Evolutionary conservation across 202 grass and related monocot species (phyloP).

Genomic region (Panicum hallii): DNA sequence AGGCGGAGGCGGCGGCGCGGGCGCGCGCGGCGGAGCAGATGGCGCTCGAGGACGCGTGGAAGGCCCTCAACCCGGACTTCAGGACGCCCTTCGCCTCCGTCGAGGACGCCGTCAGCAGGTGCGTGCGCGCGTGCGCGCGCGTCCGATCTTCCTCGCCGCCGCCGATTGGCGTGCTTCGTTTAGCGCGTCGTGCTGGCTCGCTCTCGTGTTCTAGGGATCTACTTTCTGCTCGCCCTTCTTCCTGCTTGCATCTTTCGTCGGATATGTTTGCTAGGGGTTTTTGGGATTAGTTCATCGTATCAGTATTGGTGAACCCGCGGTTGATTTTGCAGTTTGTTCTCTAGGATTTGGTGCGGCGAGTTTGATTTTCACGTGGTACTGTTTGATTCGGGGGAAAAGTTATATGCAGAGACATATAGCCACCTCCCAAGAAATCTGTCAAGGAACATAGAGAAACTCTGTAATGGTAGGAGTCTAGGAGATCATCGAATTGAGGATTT

Average conservation of each 20-base stretch:
- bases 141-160: neutral
- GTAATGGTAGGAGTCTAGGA: neutral
- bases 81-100: slow-evolving; percentile 78
- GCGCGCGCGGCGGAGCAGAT: slow-evolving; percentile 56
- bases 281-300: neutral
- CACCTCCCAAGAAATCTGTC: neutral
- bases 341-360: neutral
- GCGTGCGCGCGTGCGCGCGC: neutral
- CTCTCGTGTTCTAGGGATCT: neutral
- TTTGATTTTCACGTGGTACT: neutral
- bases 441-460: neutral
- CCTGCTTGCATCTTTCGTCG: neutral
- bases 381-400: neutral
- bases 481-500: neutral
- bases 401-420: too few relatives aligned
- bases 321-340: slow-evolving; percentile 2
- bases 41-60: slow-evolving; percentile 81
- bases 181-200: neutral
- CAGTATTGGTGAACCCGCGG: neutral
- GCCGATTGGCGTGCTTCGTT: neutral
- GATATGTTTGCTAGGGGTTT: neutral
- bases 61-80: slow-evolving; percentile 83
- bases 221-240: neutral
- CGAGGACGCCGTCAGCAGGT: slow-evolving; percentile 93
- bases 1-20: slow-evolving; percentile 35